These are phyloP conservation scores for Hortaea sp. DNA, from an alignment of 2,329 filamentous ascomycete genomes.

Conservation along the genomic window DNA sequence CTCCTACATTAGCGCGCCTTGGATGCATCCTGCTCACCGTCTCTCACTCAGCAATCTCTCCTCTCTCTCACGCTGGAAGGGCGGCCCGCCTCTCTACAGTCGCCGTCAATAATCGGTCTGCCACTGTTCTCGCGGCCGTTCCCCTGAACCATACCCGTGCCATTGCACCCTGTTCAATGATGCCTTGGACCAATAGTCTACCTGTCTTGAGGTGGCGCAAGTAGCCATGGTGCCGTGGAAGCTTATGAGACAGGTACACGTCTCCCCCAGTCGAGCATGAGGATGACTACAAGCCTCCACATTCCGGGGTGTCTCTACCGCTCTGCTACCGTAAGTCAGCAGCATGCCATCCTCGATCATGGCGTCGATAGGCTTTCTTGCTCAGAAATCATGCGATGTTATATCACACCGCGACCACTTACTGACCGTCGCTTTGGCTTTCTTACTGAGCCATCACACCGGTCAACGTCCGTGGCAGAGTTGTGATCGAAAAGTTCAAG, in stretches of 20 bases:
- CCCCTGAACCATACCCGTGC: no score
- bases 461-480: no score
- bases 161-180: no score
- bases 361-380: neutral
- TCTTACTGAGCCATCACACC: neutral
- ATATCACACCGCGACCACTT: neutral
- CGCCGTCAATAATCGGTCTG: neutral
- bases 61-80: neutral
- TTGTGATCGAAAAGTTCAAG: no score
- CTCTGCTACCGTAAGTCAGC: neutral
- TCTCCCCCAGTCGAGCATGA: neutral
- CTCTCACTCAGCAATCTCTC: neutral
- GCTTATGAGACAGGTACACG: neutral
- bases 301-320: neutral
- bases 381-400: neutral
- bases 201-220: neutral
- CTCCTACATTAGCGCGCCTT: neutral
- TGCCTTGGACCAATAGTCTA: no score
- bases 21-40: conserved; percentile 1
- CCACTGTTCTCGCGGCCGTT: neutral
- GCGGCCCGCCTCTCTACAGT: neutral
- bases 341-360: neutral
- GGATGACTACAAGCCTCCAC: conserved; percentile 1
- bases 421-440: neutral
- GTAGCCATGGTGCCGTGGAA: neutral